phyloP scores from a whole-genome alignment of 352 stramenopile genomes.

The Globisporangium viniferum region DNA sequence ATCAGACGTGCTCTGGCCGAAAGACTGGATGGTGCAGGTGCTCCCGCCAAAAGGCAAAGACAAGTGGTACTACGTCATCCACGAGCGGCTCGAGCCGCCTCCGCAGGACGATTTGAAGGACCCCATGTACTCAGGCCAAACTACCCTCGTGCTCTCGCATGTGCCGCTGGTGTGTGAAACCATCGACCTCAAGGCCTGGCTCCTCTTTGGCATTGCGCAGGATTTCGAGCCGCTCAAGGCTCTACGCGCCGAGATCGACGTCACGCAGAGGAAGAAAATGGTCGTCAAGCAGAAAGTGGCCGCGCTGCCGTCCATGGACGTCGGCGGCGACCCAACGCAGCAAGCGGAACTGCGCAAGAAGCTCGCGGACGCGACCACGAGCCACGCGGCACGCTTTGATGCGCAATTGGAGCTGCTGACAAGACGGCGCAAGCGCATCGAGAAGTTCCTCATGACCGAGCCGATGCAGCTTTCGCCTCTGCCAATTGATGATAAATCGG shows the following conservation, averaged over 20 bases:
- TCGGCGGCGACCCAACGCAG: slow-evolving; percentile 36
- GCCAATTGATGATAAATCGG: slow-evolving; percentile 21
- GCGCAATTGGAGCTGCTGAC: slow-evolving; percentile 33
- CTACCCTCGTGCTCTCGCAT: slow-evolving; percentile 50
- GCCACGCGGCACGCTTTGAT: slow-evolving; percentile 37
- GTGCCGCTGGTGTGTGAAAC: slow-evolving; percentile 52
- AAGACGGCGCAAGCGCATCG: slow-evolving; percentile 34
- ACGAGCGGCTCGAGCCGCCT: slow-evolving; percentile 52
- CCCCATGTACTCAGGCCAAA: slow-evolving; percentile 47
- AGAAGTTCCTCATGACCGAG: slow-evolving; percentile 53
- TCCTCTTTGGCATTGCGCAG: slow-evolving; percentile 55
- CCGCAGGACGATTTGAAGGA: slow-evolving; percentile 61
- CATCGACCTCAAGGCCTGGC: slow-evolving; percentile 49
- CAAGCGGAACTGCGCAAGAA: slow-evolving; percentile 58
- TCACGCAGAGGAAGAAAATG: slow-evolving; percentile 35
- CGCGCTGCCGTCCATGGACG: slow-evolving; percentile 43
- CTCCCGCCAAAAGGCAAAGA: slow-evolving; percentile 42
- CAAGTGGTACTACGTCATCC: slow-evolving; percentile 75
- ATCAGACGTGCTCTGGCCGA: slow-evolving; percentile 51
- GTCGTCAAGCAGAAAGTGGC: slow-evolving; percentile 55
- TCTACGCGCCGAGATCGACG: slow-evolving; percentile 32
- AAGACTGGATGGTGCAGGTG: slow-evolving; percentile 65
- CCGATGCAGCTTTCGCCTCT: slow-evolving; percentile 42
- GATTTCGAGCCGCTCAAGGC: slow-evolving; percentile 53
- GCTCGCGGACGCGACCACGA: slow-evolving; percentile 39